phyloP scores from a whole-genome alignment of 2,329 filamentous ascomycete species.

The Fusarium coicis region DNA sequence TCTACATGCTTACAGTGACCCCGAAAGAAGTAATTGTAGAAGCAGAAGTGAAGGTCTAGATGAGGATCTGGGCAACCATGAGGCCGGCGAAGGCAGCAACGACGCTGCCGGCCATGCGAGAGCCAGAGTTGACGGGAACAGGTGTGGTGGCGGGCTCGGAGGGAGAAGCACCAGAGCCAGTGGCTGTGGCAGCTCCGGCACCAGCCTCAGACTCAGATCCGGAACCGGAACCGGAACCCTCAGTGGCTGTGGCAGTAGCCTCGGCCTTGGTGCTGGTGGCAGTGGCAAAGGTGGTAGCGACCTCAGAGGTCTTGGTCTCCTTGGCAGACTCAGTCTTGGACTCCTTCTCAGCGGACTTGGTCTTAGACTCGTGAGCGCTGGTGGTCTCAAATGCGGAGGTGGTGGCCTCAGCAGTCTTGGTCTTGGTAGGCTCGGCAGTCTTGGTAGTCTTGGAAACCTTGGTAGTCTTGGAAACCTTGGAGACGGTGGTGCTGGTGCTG shows the following conservation, averaged over 20 bases:
- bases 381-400: constrained; percentile 23
- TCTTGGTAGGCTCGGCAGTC: constrained; percentile 26
- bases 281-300: constrained; percentile 35
- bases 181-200: constrained; percentile 21
- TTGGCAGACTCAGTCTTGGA: constrained; percentile 11
- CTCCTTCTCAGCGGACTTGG: constrained; percentile 16
- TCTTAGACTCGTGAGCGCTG: constrained; percentile 25
- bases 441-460: constrained; percentile 29
- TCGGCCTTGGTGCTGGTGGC: constrained; percentile 13
- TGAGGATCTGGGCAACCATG: constrained; percentile 47
- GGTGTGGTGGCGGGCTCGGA: constrained; percentile 22
- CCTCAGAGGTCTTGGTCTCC: constrained; percentile 20
- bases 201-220: constrained; percentile 16
- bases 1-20: constrained; percentile 43
- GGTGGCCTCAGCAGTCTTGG: constrained; percentile 23
- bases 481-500: constrained; percentile 33
- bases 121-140: constrained; percentile 42
- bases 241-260: constrained; percentile 23
- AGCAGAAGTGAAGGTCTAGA: constrained; percentile 43
- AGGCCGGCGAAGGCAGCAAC: constrained; percentile 45
- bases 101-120: constrained; percentile 43
- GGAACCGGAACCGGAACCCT: constrained; percentile 21
- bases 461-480: constrained; percentile 27
- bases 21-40: constrained; percentile 38
- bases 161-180: constrained; percentile 16